Conservation (phyloP, 73 alveolate genomes). For the Urostyla sp. region DNA sequence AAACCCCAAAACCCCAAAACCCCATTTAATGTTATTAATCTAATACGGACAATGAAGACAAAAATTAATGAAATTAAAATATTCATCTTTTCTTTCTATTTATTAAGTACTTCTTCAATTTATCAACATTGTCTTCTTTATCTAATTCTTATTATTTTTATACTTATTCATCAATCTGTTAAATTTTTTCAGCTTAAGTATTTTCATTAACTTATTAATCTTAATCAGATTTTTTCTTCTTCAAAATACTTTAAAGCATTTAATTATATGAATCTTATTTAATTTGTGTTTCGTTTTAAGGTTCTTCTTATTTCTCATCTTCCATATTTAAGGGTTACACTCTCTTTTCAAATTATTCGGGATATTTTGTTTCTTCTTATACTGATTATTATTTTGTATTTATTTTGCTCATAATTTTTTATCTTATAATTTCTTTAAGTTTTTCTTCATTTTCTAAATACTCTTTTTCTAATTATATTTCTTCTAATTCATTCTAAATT, state of each 20-base stretch:
- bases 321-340: neutral
- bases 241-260: neutral
- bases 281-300: neutral
- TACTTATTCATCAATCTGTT: neutral
- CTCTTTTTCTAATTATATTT: slow-evolving; percentile 26
- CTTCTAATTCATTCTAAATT: slow-evolving; percentile 27
- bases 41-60: no score
- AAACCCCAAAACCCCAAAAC: no score
- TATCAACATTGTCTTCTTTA: neutral
- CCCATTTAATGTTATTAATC: no score
- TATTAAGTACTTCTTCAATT: neutral
- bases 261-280: no score
- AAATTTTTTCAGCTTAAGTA: neutral
- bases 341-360: neutral
- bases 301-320: neutral
- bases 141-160: neutral
- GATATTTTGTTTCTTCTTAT: neutral
- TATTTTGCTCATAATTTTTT: neutral
- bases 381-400: neutral
- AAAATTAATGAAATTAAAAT: no score
- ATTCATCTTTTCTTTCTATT: neutral
- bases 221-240: neutral
- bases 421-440: neutral
- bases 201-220: neutral
- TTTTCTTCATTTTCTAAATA: slow-evolving; percentile 27